These are phyloP conservation scores for Chaetomium olivaceum DNA, from an alignment of 2,329 filamentous ascomycete species.

Conservation along the genomic window DNA sequence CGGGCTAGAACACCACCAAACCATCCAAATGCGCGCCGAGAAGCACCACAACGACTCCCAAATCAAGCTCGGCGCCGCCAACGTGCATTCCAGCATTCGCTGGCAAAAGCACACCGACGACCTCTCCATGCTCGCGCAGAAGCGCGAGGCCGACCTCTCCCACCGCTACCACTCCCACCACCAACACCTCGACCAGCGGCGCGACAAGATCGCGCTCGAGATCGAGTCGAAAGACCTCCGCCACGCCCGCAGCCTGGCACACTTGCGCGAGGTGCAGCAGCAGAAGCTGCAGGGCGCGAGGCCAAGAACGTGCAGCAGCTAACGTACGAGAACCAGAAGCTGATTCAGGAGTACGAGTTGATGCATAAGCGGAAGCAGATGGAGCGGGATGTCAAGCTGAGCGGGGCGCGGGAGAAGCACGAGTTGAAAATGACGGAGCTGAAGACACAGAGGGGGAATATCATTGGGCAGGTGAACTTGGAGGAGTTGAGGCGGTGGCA, in stretches of 20 bases:
- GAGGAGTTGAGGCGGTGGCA: slow-evolving; percentile 32
- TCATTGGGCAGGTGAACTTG: slow-evolving; percentile 32
- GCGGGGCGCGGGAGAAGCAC: slow-evolving; percentile 15
- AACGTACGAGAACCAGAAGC: slow-evolving; percentile 16
- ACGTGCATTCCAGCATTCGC: slow-evolving; percentile 20
- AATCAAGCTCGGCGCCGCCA: slow-evolving; percentile 24
- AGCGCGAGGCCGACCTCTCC: slow-evolving; percentile 17
- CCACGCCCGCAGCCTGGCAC: slow-evolving; percentile 20
- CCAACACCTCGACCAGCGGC: slow-evolving; percentile 19
- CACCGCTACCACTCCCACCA: slow-evolving; percentile 18
- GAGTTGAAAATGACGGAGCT: slow-evolving; percentile 31
- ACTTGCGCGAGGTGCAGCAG: slow-evolving; percentile 21
- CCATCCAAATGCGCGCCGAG: slow-evolving; percentile 21
- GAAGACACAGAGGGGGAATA: slow-evolving; percentile 28
- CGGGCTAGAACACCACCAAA: slow-evolving; percentile 27
- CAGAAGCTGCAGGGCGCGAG: slow-evolving; percentile 14
- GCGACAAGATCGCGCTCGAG: slow-evolving; percentile 5
- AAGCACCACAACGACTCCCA: slow-evolving; percentile 24
- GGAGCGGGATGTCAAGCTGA: slow-evolving; percentile 16
- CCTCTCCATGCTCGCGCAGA: slow-evolving; percentile 24
- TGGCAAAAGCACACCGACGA: slow-evolving; percentile 28
- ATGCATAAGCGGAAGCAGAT: slow-evolving; percentile 5
- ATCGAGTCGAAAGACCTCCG: slow-evolving; percentile 5
- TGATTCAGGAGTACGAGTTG: slow-evolving; percentile 18
- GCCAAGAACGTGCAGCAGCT: slow-evolving; percentile 22